These are phyloP conservation scores for Isabelozyma rhagii DNA, from an alignment of 805 yeast genomes.

Conservation along the genomic window DNA sequence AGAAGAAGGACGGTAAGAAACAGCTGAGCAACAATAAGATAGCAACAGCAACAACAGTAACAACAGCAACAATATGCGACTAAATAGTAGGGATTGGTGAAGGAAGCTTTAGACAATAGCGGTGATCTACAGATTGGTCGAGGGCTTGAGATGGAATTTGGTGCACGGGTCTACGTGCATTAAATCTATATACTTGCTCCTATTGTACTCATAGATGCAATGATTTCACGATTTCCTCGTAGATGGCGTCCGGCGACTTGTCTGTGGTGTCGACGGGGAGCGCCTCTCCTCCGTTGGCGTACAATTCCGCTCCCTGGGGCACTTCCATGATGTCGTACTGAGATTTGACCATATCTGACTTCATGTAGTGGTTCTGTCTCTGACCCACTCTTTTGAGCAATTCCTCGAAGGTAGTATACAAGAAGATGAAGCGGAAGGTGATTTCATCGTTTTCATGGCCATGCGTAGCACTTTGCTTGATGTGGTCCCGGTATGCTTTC, in stretches of 20 bases:
- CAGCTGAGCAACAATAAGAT: background rate
- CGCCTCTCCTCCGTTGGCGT: conserved; percentile 34
- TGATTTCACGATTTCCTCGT: conserved; percentile 11
- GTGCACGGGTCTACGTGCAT: background rate
- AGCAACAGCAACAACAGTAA: too few species aligned
- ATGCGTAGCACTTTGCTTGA: conserved; percentile 36
- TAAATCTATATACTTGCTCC: too few species aligned
- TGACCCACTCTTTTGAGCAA: conserved; percentile 56
- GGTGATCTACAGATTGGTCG: too few species aligned
- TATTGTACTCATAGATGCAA: background rate
- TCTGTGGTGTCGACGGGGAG: conserved; percentile 32
- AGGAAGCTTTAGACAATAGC: too few species aligned
- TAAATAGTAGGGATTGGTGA: too few species aligned
- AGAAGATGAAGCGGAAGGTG: conserved; percentile 58
- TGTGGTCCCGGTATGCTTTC: conserved; percentile 61
- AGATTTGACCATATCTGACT: conserved; percentile 74
- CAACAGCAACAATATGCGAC: too few species aligned
- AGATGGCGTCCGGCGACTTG: conserved; percentile 25
- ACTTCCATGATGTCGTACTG: conserved; percentile 75
- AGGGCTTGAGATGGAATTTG: too few species aligned
- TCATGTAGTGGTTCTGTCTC: conserved; percentile 85
- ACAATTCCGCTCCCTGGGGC: conserved; percentile 47
- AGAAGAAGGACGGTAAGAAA: background rate
- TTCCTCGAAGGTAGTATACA: conserved; percentile 62
- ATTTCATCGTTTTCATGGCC: conserved; percentile 17